Conservation (phyloP, 2,329 filamentous ascomycete genomes). For the Cordyceps cateniannulata region DNA sequence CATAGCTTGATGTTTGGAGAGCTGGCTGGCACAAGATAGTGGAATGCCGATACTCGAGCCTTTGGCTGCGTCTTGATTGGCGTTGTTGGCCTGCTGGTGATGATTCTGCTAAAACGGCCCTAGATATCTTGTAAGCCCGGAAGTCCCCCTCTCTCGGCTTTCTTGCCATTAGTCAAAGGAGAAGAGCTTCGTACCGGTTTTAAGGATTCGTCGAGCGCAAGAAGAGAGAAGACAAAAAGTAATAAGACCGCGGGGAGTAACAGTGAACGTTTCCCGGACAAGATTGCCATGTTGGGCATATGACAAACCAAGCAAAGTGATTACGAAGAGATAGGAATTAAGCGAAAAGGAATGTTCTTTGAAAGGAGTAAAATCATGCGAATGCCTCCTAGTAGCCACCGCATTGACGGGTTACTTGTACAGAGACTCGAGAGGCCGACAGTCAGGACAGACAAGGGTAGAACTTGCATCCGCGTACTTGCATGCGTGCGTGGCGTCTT, state of each 20-base stretch:
- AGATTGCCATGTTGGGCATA: neutral
- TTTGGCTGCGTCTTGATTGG: neutral
- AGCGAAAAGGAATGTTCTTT: neutral
- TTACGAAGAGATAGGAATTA: neutral
- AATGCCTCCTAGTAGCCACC: neutral
- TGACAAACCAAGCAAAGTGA: neutral
- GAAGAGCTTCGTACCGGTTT: conserved; percentile 2
- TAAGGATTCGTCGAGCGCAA: conserved; percentile 6
- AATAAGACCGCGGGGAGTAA: neutral
- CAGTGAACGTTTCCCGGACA: neutral
- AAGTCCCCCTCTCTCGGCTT: neutral
- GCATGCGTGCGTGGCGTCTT: neutral
- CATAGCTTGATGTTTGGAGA: conserved; percentile 30
- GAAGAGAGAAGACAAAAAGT: conserved; percentile 7
- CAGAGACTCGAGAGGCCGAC: too few relatives aligned
- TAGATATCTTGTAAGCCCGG: neutral
- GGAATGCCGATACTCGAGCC: conserved; percentile 25
- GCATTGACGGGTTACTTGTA: too few relatives aligned
- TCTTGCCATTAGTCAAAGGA: neutral
- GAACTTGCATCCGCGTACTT: neutral
- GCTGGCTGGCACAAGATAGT: conserved; percentile 34
- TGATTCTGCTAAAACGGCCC: conserved; percentile 7
- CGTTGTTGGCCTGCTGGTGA: neutral
- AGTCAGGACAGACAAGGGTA: neutral
- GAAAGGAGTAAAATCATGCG: neutral